Evolutionary conservation across 139 green algal genomes (phyloP).

Genomic region (Chlorella sp.): DNA sequence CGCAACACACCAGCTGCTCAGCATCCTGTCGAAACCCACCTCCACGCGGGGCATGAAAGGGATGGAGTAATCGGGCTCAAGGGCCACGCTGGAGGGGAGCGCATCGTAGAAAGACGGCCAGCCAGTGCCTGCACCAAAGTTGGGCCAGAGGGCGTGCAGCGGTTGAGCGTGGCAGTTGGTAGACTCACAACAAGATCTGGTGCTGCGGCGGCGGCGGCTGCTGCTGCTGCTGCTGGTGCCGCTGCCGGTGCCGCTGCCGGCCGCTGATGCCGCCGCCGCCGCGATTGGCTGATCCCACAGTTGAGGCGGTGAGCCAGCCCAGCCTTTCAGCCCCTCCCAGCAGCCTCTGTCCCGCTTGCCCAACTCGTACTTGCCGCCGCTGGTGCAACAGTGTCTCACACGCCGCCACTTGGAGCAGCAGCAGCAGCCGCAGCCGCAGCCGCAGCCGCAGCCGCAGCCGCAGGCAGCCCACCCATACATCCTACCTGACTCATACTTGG

Average conservation of each 20-base stretch:
- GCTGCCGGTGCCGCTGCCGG: no score
- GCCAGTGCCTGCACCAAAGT: constrained; percentile 49
- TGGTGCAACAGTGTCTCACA: no score
- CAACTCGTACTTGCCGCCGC: no score
- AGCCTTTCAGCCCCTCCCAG: no score
- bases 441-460: neutral
- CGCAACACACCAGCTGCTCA: neutral
- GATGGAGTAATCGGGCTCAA: constrained; percentile 61
- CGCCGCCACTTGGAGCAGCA: no score
- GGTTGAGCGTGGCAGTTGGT: no score
- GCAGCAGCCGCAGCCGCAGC: constrained; percentile 4
- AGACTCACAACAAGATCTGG: no score
- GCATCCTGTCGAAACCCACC: constrained; percentile 1
- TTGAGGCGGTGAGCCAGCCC: no score
- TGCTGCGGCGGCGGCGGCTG: no score
- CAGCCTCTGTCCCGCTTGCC: no score
- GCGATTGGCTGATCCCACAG: no score
- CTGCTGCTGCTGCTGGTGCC: neutral
- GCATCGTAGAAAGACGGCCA: constrained; percentile 61
- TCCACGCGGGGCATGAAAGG: constrained; percentile 65
- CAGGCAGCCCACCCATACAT: neutral
- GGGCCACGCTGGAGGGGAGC: constrained; percentile 50
- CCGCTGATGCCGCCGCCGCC: no score
- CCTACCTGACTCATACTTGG: constrained; percentile 73
- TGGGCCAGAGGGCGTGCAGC: neutral